phyloP scores from a whole-genome alignment of 139 green algal genomes.

The Volvox africanus region DNA sequence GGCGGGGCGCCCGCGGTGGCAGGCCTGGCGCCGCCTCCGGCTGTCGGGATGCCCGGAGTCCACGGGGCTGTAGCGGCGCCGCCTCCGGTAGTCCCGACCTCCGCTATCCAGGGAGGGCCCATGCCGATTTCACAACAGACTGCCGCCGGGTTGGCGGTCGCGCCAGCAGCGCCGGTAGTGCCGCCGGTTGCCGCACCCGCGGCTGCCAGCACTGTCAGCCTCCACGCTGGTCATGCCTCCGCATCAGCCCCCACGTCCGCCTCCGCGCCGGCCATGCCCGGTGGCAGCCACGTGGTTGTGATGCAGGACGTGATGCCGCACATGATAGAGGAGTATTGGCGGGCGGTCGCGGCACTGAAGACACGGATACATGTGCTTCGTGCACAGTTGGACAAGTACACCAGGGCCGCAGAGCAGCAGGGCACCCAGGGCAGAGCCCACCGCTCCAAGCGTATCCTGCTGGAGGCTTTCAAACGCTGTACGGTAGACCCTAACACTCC shows the following conservation, averaged over 20 bases:
- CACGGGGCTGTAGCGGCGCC: background rate
- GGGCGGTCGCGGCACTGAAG: background rate
- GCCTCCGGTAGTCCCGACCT: background rate
- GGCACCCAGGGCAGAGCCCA: conserved; percentile 1
- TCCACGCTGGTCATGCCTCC: background rate
- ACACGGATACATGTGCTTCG: background rate
- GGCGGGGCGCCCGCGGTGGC: too few species aligned
- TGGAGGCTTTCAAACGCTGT: conserved; percentile 17
- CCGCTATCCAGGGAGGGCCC: background rate
- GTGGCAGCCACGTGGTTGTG: background rate
- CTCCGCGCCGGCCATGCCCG: background rate
- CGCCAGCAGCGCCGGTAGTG: background rate
- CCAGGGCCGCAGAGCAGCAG: background rate
- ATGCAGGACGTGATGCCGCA: background rate
- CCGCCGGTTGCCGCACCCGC: background rate
- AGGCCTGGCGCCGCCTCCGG: background rate
- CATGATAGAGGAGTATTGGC: conserved; percentile 33
- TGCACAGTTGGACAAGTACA: background rate
- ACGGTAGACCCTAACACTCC: background rate
- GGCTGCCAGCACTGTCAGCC: background rate
- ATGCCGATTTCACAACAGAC: background rate
- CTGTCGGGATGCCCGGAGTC: background rate
- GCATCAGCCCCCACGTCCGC: too few species aligned
- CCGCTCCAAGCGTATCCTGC: conserved; percentile 1
- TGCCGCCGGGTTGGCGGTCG: background rate